These are phyloP conservation scores for Hypoxylon rickii DNA, from an alignment of 495 filamentous ascomycete genomes.

Conservation along the genomic window DNA sequence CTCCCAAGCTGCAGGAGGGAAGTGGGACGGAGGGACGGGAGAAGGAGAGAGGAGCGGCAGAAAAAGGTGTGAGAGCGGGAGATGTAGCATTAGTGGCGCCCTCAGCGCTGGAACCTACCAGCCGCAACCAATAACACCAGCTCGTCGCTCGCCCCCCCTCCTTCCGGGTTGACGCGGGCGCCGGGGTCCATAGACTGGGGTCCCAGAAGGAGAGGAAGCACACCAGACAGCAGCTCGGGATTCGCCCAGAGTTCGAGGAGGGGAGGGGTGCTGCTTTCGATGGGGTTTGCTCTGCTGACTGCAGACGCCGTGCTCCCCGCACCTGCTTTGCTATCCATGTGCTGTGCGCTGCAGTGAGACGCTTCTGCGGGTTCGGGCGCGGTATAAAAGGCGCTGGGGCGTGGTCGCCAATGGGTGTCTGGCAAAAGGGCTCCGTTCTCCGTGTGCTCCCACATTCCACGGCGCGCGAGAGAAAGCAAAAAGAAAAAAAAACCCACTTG, in stretches of 20 bases:
- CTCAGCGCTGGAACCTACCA: slow-evolving; percentile 1
- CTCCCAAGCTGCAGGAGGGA: slow-evolving; percentile 5
- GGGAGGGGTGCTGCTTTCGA: background rate
- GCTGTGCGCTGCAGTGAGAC: slow-evolving; percentile 31
- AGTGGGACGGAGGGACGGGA: slow-evolving; percentile 1
- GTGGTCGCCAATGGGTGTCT: slow-evolving; percentile 14
- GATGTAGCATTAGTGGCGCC: slow-evolving; percentile 16
- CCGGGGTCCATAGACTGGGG: slow-evolving; percentile 3
- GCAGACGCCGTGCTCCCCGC: slow-evolving; percentile 36
- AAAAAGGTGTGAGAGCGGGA: background rate
- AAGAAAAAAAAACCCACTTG: background rate
- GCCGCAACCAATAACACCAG: slow-evolving; percentile 15
- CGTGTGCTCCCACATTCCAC: background rate
- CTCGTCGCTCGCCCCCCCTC: background rate
- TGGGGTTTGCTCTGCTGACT: slow-evolving; percentile 35
- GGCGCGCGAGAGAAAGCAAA: background rate
- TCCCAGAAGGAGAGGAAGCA: background rate
- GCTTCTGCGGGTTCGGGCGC: slow-evolving; percentile 11
- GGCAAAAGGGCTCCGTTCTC: no score
- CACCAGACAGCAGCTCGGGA: slow-evolving; percentile 14
- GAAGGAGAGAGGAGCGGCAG: background rate
- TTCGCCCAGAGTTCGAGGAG: slow-evolving; percentile 21
- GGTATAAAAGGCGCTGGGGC: slow-evolving; percentile 22
- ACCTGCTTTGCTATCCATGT: slow-evolving; percentile 19
- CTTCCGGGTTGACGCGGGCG: slow-evolving; percentile 24